Conservation (phyloP, 2,329 filamentous ascomycete genomes). For the Leptographium flavum region DNA sequence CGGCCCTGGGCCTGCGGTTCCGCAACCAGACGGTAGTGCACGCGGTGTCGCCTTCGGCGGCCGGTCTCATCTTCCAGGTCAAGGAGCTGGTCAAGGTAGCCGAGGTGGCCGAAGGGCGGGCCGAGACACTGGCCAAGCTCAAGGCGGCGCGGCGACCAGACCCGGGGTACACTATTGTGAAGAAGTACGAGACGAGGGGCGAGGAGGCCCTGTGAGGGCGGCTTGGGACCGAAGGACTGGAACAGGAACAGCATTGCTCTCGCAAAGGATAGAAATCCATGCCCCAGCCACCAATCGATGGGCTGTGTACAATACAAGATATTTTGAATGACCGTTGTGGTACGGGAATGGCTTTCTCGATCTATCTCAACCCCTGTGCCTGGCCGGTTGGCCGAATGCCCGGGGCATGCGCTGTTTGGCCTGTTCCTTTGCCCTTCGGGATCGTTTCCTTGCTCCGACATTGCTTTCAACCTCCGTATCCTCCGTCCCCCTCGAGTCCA, state of each 20-base stretch:
- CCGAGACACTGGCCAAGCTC: conserved; percentile 53
- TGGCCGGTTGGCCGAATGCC: not conserved
- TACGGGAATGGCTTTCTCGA: too few species aligned
- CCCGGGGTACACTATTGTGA: conserved; percentile 42
- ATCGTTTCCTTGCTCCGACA: not conserved
- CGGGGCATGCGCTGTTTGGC: not conserved
- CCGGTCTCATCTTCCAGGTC: conserved; percentile 84
- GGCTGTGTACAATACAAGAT: not conserved
- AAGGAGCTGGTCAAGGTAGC: conserved; percentile 80
- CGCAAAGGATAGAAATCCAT: too few species aligned
- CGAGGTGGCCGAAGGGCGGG: conserved; percentile 53
- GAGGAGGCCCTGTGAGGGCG: too few species aligned
- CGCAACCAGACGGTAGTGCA: conserved; percentile 83
- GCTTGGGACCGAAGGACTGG: too few species aligned
- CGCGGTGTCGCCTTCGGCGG: conserved; percentile 64
- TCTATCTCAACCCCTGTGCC: too few species aligned
- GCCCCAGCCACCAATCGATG: too few species aligned
- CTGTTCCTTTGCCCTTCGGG: not conserved
- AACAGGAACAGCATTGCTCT: too few species aligned
- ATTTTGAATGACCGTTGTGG: too few species aligned
- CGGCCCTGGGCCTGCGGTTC: conserved; percentile 72
- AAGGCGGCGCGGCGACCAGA: conserved; percentile 60
- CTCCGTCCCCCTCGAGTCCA: not conserved
- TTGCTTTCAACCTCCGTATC: not conserved
- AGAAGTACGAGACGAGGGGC: not conserved